phyloP scores from a whole-genome alignment of 345 rosid genomes.

The Moricandia arvensis region DNA sequence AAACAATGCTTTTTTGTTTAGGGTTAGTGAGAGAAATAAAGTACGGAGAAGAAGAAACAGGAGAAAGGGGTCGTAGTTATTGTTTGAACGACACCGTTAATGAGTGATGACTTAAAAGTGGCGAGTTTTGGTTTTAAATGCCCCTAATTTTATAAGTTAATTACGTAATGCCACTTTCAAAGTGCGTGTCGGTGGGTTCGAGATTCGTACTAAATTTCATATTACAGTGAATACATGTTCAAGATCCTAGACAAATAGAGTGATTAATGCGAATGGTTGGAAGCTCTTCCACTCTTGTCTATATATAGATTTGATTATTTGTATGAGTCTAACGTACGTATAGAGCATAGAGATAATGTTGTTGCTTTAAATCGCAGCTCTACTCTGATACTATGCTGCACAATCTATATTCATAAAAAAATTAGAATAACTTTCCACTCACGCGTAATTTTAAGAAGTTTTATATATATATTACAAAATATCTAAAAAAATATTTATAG shows the following conservation, averaged over 20 bases:
- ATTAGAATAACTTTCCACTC: too few relatives aligned
- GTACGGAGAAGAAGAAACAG: slow-evolving; percentile 3
- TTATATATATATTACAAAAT: too few relatives aligned
- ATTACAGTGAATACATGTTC: background rate
- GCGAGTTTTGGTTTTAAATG: background rate
- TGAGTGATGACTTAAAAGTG: slow-evolving; percentile 3
- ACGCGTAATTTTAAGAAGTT: too few relatives aligned
- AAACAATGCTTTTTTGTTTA: background rate
- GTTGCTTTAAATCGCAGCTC: too few relatives aligned
- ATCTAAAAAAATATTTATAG: too few relatives aligned
- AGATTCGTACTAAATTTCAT: slow-evolving; percentile 2
- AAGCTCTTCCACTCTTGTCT: background rate
- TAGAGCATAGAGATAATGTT: too few relatives aligned
- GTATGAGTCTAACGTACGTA: background rate
- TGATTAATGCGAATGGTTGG: background rate
- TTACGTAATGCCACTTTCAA: background rate
- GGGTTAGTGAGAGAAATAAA: background rate
- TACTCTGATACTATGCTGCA: too few relatives aligned
- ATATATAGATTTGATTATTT: too few relatives aligned
- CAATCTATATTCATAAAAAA: background rate
- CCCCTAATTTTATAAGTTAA: background rate
- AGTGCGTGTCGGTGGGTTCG: slow-evolving; percentile 26
- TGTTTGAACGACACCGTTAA: slow-evolving; percentile 20
- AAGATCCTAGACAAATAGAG: background rate
- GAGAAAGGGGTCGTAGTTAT: background rate